Base-by-base conservation (phyloP, 768 basidiomycete genomes). In the Tylopilus balloui region DNA sequence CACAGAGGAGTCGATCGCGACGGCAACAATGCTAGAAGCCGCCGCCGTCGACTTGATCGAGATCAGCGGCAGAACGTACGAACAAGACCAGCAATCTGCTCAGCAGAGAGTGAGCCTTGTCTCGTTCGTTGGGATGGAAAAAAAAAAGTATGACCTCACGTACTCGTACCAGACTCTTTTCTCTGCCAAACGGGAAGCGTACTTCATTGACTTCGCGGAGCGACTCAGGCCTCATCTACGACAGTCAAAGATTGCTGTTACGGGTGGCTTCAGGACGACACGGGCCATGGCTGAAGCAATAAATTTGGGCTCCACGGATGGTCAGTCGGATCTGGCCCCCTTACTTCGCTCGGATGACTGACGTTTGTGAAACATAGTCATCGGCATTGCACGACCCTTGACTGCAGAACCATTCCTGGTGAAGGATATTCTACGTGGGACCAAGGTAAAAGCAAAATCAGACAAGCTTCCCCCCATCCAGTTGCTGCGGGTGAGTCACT, bases 41-140 rank as follows among this genome's bases (percentile, higher is more conserved):
- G 56, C 53, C 0, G 61, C 64, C 4, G 59, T 75, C 10, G 73
- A 75, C 50, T 52, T 75, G 46, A 69, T 75, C 21, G 73, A 75
- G 51, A 60, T 75, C 40, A 69, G 64, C 5, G 73, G 73, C n/a
- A 67, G 71, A 17, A 67, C 64, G 0, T 73, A 72, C 46, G 68
- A 72, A 39, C 55, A 50, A 27, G 55, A n/a, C 6, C 19, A 32
- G 6, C 28, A 37, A 45, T 1, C n/a, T 9, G 27, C 17, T 28
- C 47, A 45, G 35, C 53, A 44, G 3, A 50, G 29, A 35, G 66
- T 61, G 31, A 23, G 51, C 19, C n/a, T 28, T 1, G 17, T 53
- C 11, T 45, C 10, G 1, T 37, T 48, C 6, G 9, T 35, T n/a
- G n/a, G n/a, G n/a, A 20, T 2, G 5, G 4, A 28, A 19, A 37